These are phyloP conservation scores for Ambrosia trifida DNA, from an alignment of 129 eudicot species.

Conservation along the genomic window DNA sequence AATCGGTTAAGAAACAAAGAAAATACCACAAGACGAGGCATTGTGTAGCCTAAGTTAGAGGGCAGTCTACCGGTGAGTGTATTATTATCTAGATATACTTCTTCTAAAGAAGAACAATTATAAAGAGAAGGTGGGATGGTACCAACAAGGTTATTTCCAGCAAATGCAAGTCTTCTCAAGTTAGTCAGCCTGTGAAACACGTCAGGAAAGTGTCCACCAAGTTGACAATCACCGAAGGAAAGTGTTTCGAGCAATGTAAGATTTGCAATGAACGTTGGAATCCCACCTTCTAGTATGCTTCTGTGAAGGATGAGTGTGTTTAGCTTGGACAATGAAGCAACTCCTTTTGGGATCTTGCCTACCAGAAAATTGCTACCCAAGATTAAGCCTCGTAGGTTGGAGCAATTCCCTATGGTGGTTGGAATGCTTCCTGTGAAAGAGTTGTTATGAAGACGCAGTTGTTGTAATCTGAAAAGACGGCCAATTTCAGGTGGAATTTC, in stretches of 20 bases:
- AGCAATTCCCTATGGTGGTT: constrained; percentile 9
- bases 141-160: too few species aligned
- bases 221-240: too few species aligned
- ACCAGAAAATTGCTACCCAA: constrained; percentile 17
- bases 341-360: constrained; percentile 20
- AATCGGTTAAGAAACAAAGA: constrained; percentile 18
- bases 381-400: constrained; percentile 20
- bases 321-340: constrained; percentile 22
- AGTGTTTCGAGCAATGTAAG: too few species aligned
- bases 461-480: not conserved
- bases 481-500: too few species aligned
- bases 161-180: too few species aligned
- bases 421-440: constrained; percentile 33
- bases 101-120: too few species aligned
- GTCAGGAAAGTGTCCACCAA: too few species aligned
- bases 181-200: too few species aligned
- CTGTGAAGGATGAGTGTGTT: not conserved
- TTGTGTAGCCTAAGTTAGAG: not conserved
- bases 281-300: constrained; percentile 2
- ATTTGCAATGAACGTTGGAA: too few species aligned
- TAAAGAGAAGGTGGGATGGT: too few species aligned
- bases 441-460: constrained; percentile 21
- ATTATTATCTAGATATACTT: too few species aligned
- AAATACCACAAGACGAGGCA: constrained; percentile 15
- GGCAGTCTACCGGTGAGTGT: constrained; percentile 22